Evolutionary conservation across 768 basidiomycete genomes (phyloP), one percentile per base, ranked within the genome.

Genomic region (Kwoniella bestiolae): DNA sequence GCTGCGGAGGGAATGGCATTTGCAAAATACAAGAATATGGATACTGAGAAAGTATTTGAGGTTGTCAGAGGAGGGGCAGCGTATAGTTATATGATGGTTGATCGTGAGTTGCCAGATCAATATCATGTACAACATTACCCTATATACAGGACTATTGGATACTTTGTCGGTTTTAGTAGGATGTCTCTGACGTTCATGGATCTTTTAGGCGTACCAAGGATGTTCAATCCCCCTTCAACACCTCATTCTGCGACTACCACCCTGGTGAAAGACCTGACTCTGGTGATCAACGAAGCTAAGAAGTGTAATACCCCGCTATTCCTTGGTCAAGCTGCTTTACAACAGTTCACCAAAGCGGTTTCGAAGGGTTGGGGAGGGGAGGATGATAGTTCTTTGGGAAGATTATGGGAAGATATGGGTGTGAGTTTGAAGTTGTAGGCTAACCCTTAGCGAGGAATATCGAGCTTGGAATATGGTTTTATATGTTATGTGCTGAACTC

Each of bases 261-360:
- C 2, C 57, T 76, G n/a, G 63, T 73, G 47, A 75, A 75, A 56
- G 76, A 79, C 50, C 63, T 76, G 16, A 63, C 51, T 8, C 65
- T 79, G 32, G 72, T 74, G 12, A n/a, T 75, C 16, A 49, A 66
- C 6, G 78, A 79, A 56, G 78, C 74, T 14, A 69, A 72, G 62
- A 62, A 56, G 29, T 49, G 60, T 14, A 66, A 67, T 38, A 66
- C 69, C 3, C 78, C 78, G 16, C 47, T 77, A 8, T 79, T 64
- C 50, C 56, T 77, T 1, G 66, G 68, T 31, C 55, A 74, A 12
- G 70, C 66, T 23, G 74, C 74, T 16, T 65, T 68, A 28, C 78
- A 79, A 60, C 68, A 72, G 38, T 70, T 70, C 50, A 67, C 68
- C 9, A 49, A 44, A 4, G 75, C 73, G 0, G 56, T 63, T 2